Evolutionary conservation across 345 rosid genomes (phyloP).

Genomic region (Brassica nigra): DNA sequence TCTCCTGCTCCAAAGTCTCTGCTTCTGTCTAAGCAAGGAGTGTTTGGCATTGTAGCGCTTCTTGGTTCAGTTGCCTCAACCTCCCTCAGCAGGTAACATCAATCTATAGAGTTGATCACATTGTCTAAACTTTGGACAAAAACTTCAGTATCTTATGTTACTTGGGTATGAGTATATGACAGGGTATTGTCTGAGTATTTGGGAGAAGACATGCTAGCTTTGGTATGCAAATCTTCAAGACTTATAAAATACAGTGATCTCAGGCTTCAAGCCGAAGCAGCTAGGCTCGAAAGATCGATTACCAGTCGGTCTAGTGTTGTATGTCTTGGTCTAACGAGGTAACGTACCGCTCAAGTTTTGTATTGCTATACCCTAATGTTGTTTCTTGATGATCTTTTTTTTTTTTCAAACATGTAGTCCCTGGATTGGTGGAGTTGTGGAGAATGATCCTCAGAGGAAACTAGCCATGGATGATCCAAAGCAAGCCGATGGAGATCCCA

Average conservation of each 20-base stretch:
- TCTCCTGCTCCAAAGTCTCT: conserved; percentile 12
- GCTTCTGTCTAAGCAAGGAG: conserved; percentile 28
- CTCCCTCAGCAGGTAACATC: conserved; percentile 58
- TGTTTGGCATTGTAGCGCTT: conserved; percentile 58
- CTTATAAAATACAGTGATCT: conserved; percentile 41
- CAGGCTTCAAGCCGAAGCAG: conserved; percentile 51
- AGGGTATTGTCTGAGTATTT: conserved; percentile 64
- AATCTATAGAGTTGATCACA: background rate
- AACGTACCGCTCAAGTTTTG: background rate
- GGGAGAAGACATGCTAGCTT: conserved; percentile 71
- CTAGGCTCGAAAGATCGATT: conserved; percentile 43
- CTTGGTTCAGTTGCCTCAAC: conserved; percentile 55
- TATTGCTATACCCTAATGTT: background rate
- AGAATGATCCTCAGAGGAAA: conserved; percentile 46
- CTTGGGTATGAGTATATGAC: conserved; percentile 1
- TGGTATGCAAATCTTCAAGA: conserved; percentile 57
- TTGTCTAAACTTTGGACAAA: background rate
- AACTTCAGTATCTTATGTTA: background rate
- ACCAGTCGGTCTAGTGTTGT: conserved; percentile 52
- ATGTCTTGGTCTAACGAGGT: conserved; percentile 63
- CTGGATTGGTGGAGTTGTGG: conserved; percentile 34
- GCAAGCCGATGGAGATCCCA: conserved; percentile 41
- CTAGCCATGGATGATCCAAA: conserved; percentile 51
- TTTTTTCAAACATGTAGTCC: conserved; percentile 34
- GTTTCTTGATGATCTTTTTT: background rate